Evolutionary conservation across 345 rosid species (phyloP).

Genomic region (Sonneratia alba): DNA sequence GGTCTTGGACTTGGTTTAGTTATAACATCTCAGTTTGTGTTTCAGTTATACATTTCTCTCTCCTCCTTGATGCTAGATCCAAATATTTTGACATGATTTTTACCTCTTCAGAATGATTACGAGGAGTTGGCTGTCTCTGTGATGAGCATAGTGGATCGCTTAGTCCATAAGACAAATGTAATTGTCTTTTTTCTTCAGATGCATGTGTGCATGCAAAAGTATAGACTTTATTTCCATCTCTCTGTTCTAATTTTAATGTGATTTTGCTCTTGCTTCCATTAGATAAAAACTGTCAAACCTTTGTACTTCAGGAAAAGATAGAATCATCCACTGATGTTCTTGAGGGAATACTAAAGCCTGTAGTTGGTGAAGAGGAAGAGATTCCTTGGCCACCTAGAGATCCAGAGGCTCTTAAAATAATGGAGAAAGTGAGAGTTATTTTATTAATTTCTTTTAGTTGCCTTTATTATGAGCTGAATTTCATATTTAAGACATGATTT

Average conservation of each 20-base stretch:
- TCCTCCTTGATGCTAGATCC: slow-evolving; percentile 9
- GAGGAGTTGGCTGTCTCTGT: slow-evolving; percentile 74
- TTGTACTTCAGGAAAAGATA: slow-evolving; percentile 59
- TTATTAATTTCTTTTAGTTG: not conserved
- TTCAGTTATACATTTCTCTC: slow-evolving; percentile 9
- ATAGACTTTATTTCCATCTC: not conserved
- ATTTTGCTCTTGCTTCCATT: not conserved
- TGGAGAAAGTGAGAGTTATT: slow-evolving; percentile 50
- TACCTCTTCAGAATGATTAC: slow-evolving; percentile 66
- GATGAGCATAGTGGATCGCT: slow-evolving; percentile 73
- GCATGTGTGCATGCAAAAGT: slow-evolving; percentile 1
- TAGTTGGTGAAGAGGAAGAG: slow-evolving; percentile 56
- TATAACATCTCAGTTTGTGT: slow-evolving; percentile 11
- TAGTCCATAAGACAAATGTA: slow-evolving; percentile 81
- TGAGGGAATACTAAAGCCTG: slow-evolving; percentile 60
- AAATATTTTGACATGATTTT: slow-evolving; percentile 6
- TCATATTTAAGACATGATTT: not conserved
- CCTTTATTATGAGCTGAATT: not conserved
- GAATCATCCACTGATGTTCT: slow-evolving; percentile 83
- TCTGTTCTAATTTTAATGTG: not conserved
- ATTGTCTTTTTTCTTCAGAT: slow-evolving; percentile 7
- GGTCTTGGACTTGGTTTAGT: slow-evolving; percentile 29
- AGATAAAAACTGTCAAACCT: not conserved
- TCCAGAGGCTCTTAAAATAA: slow-evolving; percentile 52
- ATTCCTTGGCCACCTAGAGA: slow-evolving; percentile 76